Evolutionary conservation across 2,329 filamentous ascomycete genomes (phyloP).

Genomic region (Phoma sp.): DNA sequence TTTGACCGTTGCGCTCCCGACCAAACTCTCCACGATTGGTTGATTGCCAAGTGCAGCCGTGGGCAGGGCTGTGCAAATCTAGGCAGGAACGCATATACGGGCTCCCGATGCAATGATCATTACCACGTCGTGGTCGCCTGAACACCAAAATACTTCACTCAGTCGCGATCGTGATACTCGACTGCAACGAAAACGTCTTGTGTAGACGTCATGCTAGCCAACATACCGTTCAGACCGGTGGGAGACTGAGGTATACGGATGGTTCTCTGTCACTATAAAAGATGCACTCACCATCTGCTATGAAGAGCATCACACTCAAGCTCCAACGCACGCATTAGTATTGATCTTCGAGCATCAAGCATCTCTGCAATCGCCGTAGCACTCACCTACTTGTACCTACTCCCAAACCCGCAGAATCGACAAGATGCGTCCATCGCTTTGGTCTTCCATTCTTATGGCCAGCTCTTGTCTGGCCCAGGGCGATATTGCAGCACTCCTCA

Average conservation of each 20-base stretch:
- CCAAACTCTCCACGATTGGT: conserved; percentile 10
- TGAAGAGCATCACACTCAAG: conserved; percentile 1
- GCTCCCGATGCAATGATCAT: conserved; percentile 7
- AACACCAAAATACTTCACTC: background rate
- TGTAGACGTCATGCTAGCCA: conserved; percentile 16
- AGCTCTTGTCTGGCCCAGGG: conserved; percentile 33
- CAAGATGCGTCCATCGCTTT: conserved; percentile 30
- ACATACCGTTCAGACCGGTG: background rate
- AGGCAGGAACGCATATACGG: background rate
- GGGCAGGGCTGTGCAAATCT: conserved; percentile 14
- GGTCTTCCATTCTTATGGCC: conserved; percentile 25
- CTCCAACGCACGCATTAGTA: background rate
- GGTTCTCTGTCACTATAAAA: conserved; percentile 16
- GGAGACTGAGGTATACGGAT: background rate
- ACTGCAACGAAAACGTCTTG: conserved; percentile 9
- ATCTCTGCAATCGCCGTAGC: background rate
- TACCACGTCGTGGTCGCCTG: conserved; percentile 6
- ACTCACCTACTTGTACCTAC: background rate
- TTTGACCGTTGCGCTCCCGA: conserved; percentile 24
- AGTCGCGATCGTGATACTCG: conserved; percentile 4
- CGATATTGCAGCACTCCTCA: conserved; percentile 41
- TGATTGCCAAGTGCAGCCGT: background rate
- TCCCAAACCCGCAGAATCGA: background rate
- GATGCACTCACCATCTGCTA: background rate
- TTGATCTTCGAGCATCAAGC: background rate